Conservation (phyloP, 2,329 filamentous ascomycete species). For the Fusarium veterinarium region DNA sequence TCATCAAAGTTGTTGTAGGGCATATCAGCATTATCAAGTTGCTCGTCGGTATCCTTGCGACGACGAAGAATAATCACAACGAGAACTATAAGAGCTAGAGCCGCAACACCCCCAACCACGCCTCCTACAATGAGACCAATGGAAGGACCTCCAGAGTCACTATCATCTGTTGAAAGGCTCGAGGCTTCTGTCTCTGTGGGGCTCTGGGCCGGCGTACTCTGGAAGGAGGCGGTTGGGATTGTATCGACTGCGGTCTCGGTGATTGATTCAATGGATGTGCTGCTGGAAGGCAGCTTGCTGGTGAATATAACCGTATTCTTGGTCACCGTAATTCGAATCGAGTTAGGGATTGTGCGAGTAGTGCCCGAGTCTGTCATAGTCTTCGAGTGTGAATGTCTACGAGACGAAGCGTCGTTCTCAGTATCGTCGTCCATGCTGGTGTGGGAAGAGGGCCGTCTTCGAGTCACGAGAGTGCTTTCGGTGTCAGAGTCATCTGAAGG, state of each 20-base stretch:
- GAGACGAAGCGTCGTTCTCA: neutral
- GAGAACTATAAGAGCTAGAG: conserved; percentile 42
- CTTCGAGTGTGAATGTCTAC: conserved; percentile 12
- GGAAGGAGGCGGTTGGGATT: conserved; percentile 17
- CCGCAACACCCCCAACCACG: conserved; percentile 45
- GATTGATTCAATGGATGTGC: conserved; percentile 12
- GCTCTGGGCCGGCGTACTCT: conserved; percentile 5
- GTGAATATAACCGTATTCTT: conserved; percentile 49
- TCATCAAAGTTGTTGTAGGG: conserved; percentile 40
- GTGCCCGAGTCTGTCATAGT: conserved; percentile 52
- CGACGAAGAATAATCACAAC: conserved; percentile 38
- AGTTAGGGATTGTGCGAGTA: conserved; percentile 52
- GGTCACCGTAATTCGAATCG: conserved; percentile 50
- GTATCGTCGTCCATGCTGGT: conserved; percentile 5
- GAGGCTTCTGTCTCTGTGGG: conserved; percentile 20
- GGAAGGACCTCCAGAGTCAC: conserved; percentile 32
- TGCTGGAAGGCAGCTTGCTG: conserved; percentile 37
- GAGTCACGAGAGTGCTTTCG: neutral
- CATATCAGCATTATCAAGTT: conserved; percentile 13
- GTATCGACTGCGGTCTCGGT: conserved; percentile 13
- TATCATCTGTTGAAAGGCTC: neutral
- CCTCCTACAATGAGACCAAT: conserved; percentile 51
- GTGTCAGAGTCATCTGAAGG: neutral
- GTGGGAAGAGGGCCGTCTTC: neutral
- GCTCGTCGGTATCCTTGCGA: conserved; percentile 17